Evolutionary conservation across 2,329 filamentous ascomycete species (phyloP).

Genomic region (Alternaria hordeiaustralica): DNA sequence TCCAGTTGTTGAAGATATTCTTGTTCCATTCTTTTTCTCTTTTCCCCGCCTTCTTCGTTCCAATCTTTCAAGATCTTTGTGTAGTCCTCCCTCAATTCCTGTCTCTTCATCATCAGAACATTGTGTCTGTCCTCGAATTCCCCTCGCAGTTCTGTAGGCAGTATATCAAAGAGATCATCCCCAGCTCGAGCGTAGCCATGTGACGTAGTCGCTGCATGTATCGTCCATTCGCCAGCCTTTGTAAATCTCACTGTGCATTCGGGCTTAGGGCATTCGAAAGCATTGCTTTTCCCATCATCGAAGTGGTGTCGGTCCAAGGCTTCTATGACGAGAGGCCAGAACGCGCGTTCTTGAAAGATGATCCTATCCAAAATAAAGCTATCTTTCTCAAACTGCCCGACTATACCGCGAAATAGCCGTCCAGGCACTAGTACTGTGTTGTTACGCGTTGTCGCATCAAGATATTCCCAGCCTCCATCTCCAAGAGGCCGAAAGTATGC

Average conservation of each 20-base stretch:
- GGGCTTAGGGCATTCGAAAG: constrained; percentile 15
- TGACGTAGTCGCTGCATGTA: constrained; percentile 20
- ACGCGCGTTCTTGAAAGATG: background rate
- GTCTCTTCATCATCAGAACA: background rate
- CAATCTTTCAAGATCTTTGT: background rate
- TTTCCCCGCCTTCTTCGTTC: background rate
- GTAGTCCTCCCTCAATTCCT: background rate
- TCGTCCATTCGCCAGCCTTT: constrained; percentile 20
- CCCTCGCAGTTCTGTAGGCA: background rate
- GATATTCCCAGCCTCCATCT: background rate
- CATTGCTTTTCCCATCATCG: background rate
- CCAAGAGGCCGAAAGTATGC: background rate
- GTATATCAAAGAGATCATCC: background rate
- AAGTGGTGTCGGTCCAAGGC: constrained; percentile 25
- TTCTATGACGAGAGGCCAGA: constrained; percentile 19
- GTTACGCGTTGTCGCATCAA: background rate
- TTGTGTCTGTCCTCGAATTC: background rate
- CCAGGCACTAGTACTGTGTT: background rate
- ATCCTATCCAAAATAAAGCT: background rate
- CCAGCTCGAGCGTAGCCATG: background rate
- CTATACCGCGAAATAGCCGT: background rate
- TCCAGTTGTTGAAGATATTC: background rate
- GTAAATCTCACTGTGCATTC: constrained; percentile 16
- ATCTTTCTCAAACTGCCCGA: background rate
- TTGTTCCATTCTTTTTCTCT: constrained; percentile 1